These are phyloP conservation scores for Acer campestre DNA, from an alignment of 345 rosid species.

Conservation along the genomic window DNA sequence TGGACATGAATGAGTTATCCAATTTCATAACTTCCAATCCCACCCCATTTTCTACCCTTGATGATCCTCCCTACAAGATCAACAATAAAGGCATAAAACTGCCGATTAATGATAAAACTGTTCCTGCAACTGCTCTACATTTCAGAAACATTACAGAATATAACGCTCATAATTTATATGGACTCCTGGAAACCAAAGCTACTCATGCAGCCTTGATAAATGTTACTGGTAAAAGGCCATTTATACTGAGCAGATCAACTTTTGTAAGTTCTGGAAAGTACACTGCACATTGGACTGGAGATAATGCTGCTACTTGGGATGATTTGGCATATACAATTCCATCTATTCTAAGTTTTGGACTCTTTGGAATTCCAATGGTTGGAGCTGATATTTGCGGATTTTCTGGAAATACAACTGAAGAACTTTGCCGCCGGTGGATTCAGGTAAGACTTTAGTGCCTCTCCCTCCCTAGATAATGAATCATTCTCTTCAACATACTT, in stretches of 20 bases:
- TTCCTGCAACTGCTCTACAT: conserved; percentile 40
- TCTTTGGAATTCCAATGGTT: conserved; percentile 3
- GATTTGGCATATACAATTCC: conserved; percentile 7
- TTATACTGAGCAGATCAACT: conserved; percentile 4
- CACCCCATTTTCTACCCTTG: conserved; percentile 32
- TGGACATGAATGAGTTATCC: conserved; percentile 58
- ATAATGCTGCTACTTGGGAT: conserved; percentile 1
- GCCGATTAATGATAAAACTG: conserved; percentile 31
- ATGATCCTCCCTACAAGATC: conserved; percentile 21
- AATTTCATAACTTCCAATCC: conserved; percentile 43
- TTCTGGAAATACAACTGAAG: neutral
- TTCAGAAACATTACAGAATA: conserved; percentile 36
- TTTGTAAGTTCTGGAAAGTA: conserved; percentile 1
- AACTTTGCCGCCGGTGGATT: conserved; percentile 1
- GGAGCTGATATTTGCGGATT: conserved; percentile 4
- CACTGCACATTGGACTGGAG: conserved; percentile 6
- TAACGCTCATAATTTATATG: conserved; percentile 47
- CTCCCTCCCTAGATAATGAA: neutral
- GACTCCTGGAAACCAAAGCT: conserved; percentile 38
- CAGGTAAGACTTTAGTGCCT: neutral
- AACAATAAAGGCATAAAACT: conserved; percentile 12
- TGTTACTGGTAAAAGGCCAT: conserved; percentile 2
- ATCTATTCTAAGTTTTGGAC: neutral
- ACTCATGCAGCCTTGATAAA: conserved; percentile 19
- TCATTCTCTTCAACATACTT: neutral